A percentile compares a stretch with the other conserved stretches of the same genome.
phyloP scores from a whole-genome alignment of 306 rosid genomes.

The Glycine tomentella region DNA sequence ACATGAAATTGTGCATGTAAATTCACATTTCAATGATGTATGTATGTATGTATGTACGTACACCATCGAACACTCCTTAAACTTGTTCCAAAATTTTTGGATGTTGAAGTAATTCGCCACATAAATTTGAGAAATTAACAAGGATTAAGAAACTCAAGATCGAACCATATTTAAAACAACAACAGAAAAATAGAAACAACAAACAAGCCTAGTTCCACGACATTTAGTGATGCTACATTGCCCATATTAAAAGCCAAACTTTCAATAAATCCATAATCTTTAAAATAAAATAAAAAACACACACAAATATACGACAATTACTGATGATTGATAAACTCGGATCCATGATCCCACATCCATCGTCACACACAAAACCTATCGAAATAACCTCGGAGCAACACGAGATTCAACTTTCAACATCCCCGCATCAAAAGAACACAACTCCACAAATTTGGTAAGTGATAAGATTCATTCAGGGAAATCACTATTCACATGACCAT shows the following conservation, averaged over 20 bases:
- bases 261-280: not conserved
- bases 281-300: not conserved
- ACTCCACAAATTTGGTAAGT: not conserved
- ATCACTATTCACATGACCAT: not conserved
- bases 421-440: not conserved
- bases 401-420: conserved; percentile 35
- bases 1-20: conserved; percentile 6
- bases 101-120: not conserved
- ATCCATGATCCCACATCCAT: conserved; percentile 45
- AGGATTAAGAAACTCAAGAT: not conserved
- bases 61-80: conserved; percentile 8
- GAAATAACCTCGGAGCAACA: conserved; percentile 6
- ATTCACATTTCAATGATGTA: not conserved
- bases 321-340: conserved; percentile 18
- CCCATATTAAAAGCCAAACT: conserved; percentile 19
- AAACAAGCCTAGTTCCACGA: conserved; percentile 8
- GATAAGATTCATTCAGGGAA: conserved; percentile 1
- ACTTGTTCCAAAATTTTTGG: not conserved
- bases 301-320: not conserved
- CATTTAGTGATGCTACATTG: not conserved
- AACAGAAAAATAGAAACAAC: conserved; percentile 4
- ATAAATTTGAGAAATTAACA: conserved; percentile 17
- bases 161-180: conserved; percentile 3
- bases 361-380: conserved; percentile 14
- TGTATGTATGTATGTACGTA: not conserved